phyloP scores from a whole-genome alignment of 306 rosid species.

The Prunus mongolica region DNA sequence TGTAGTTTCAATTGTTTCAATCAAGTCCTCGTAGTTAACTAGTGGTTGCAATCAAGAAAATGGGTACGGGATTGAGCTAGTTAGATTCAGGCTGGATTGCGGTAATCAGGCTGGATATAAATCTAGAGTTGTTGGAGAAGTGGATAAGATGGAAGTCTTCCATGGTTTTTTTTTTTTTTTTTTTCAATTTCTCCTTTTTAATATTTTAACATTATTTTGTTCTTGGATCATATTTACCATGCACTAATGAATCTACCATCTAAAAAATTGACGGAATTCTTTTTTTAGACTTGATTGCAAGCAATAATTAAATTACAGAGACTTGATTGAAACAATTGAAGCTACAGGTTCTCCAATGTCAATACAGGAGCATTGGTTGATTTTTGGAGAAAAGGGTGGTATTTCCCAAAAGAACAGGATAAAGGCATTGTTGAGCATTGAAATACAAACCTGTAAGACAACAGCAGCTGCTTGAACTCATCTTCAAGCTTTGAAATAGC shows the following conservation, averaged over 20 bases:
- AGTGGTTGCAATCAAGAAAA: background rate
- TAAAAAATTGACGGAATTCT: background rate
- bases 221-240: background rate
- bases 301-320: background rate
- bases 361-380: background rate
- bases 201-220: background rate
- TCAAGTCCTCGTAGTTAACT: background rate
- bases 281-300: background rate
- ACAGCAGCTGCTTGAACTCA: conserved; percentile 69
- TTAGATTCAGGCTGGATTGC: background rate
- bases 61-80: background rate
- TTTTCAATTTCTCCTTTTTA: background rate
- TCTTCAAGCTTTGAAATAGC: conserved; percentile 92
- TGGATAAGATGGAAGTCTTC: background rate
- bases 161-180: background rate
- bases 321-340: background rate
- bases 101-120: background rate
- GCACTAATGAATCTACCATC: background rate
- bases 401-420: conserved; percentile 11
- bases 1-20: background rate
- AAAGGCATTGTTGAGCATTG: conserved; percentile 11
- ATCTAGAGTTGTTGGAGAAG: background rate
- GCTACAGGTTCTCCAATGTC: background rate
- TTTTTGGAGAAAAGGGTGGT: background rate
- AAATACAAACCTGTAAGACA: conserved; percentile 70